These are phyloP conservation scores for Glaciozyma martinii DNA, from an alignment of 768 basidiomycete species.

Conservation along the genomic window DNA sequence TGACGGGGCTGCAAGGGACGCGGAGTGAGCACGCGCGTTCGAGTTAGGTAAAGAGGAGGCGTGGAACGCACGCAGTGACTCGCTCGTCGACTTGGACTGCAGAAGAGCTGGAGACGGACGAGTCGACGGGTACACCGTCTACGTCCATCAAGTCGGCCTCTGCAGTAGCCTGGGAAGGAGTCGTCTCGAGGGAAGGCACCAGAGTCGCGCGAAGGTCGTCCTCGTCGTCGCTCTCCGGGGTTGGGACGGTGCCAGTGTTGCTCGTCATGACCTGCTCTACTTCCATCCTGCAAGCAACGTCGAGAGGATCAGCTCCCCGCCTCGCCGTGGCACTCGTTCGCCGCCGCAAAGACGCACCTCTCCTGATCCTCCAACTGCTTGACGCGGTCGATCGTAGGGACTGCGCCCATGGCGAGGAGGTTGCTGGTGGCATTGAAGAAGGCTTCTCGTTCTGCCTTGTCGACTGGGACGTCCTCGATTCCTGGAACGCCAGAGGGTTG, in stretches of 20 bases:
- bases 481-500: conserved; percentile 2
- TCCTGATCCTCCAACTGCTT: background rate
- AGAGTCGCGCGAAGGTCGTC: background rate
- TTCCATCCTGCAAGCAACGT: background rate
- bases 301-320: background rate
- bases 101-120: background rate
- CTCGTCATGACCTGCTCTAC: background rate
- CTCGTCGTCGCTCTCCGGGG: background rate
- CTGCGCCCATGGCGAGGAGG: background rate
- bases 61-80: background rate
- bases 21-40: no score
- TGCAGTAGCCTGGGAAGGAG: background rate
- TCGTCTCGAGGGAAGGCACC: background rate
- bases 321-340: background rate
- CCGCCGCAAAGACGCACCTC: background rate
- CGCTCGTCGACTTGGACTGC: conserved; percentile 1
- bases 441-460: background rate
- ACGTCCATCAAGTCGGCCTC: background rate
- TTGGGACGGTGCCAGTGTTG: background rate
- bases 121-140: background rate
- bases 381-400: background rate
- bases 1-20: background rate
- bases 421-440: background rate
- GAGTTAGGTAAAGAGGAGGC: background rate
- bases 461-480: conserved; percentile 8